phyloP scores from a whole-genome alignment of 2,329 filamentous ascomycete species.

The Botryotinia narcissicola region DNA sequence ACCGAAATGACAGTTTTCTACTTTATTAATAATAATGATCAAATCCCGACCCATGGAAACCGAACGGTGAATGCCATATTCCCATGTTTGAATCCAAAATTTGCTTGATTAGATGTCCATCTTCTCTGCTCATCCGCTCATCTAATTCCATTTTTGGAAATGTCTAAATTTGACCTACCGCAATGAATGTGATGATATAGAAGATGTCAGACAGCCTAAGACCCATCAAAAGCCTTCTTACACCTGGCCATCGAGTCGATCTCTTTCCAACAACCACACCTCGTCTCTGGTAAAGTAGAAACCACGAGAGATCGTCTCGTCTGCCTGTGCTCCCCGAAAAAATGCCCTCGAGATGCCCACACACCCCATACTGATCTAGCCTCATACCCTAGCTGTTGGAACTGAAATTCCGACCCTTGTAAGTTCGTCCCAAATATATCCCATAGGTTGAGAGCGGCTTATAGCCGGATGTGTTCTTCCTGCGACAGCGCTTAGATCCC shows the following conservation, averaged over 20 bases:
- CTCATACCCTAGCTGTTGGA: background rate
- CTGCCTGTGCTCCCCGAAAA: background rate
- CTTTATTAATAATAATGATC: conserved; percentile 3
- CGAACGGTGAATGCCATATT: background rate
- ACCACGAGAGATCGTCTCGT: background rate
- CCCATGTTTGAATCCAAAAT: background rate
- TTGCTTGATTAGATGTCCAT: background rate
- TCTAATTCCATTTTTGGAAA: background rate
- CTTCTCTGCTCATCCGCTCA: conserved; percentile 1
- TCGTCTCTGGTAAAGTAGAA: background rate
- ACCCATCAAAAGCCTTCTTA: background rate
- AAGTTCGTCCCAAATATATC: background rate
- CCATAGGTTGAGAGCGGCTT: conserved; percentile 4
- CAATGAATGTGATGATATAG: background rate
- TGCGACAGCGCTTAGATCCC: conserved; percentile 21
- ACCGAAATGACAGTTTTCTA: conserved; percentile 6
- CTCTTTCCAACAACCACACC: conserved; percentile 11
- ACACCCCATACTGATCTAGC: background rate
- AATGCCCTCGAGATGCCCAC: background rate
- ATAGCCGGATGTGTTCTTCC: conserved; percentile 36
- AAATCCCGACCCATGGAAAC: background rate
- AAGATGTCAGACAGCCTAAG: background rate
- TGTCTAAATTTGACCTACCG: conserved; percentile 9
- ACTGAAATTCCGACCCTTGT: background rate
- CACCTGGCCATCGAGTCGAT: background rate